Evolutionary conservation across 208 protist species (phyloP), one percentile per base, ranked within the genome.

Genomic region (Acanthamoeba lenticulata): DNA sequence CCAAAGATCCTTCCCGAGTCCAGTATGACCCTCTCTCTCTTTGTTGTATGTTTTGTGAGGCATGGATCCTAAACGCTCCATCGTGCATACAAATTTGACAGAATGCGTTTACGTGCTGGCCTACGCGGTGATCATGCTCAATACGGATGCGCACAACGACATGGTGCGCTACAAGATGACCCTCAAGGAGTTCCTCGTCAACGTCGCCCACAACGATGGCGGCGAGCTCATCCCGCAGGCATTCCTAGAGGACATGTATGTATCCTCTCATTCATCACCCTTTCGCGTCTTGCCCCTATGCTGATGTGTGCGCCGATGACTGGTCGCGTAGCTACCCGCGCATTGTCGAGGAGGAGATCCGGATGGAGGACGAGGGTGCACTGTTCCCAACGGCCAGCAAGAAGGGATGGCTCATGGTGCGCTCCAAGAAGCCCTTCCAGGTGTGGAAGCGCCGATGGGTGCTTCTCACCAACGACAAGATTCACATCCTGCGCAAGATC

Each of bases 41-140:
- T n/a, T n/a, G n/a, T n/a, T n/a, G n/a, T n/a, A n/a, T n/a, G n/a
- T n/a, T n/a, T n/a, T n/a, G n/a, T n/a, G n/a, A n/a, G n/a, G n/a
- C n/a, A n/a, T n/a, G n/a, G n/a, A n/a, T n/a, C n/a, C n/a, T n/a
- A n/a, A n/a, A n/a, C n/a, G n/a, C n/a, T n/a, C n/a, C n/a, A n/a
- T n/a, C n/a, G n/a, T n/a, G n/a, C n/a, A n/a, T n/a, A n/a, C n/a
- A n/a, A n/a, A n/a, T n/a, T n/a, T n/a, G 60, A 95, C 97, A 24
- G 98, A 99, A 74, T 95, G 96, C 15, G 97, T 96, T 15, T 99
- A 99, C 90, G 92, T 99, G 49, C 97, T 99, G 4, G 98, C 99
- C 17, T 99, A 99, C 95, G 98, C 98, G 27, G 98, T 99, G 57
- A 99, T 99, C 91, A 99, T 99, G 98, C 98, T 99, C 29, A 99